phyloP scores from a whole-genome alignment of 2,329 filamentous ascomycete genomes.

The Shiraia sp. region DNA sequence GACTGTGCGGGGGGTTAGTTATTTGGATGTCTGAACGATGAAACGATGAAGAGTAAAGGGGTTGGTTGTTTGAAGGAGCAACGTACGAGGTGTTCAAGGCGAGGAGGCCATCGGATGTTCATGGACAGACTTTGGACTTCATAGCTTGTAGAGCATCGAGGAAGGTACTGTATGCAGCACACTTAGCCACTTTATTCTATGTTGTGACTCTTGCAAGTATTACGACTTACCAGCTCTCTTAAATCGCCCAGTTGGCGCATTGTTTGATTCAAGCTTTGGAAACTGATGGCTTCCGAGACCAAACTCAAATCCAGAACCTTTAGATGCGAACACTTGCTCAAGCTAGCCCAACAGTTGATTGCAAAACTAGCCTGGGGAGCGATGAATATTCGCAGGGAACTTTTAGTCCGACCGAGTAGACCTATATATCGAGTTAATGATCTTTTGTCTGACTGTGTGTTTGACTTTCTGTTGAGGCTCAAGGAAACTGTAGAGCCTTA shows the following conservation, averaged over 20 bases:
- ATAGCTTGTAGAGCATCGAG: slow-evolving; percentile 43
- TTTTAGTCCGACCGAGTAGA: slow-evolving; percentile 58
- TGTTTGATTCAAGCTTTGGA: slow-evolving; percentile 55
- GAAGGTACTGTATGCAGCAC: slow-evolving; percentile 39
- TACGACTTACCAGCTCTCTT: slow-evolving; percentile 36
- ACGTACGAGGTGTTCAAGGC: slow-evolving; percentile 42
- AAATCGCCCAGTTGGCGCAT: slow-evolving; percentile 53
- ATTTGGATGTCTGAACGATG: too few relatives aligned
- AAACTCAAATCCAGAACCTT: slow-evolving; percentile 57
- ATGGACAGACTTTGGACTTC: slow-evolving; percentile 17
- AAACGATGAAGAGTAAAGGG: too few relatives aligned
- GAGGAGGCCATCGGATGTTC: slow-evolving; percentile 49
- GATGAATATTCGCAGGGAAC: slow-evolving; percentile 56
- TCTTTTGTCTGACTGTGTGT: too few relatives aligned
- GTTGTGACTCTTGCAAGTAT: too few relatives aligned
- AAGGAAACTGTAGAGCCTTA: background rate
- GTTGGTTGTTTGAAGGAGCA: background rate
- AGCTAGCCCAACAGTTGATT: slow-evolving; percentile 59
- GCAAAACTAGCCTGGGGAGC: slow-evolving; percentile 63
- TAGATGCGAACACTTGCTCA: slow-evolving; percentile 60
- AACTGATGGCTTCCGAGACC: slow-evolving; percentile 55
- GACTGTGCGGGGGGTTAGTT: background rate
- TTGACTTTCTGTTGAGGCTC: background rate
- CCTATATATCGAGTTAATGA: slow-evolving; percentile 30
- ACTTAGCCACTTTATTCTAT: too few relatives aligned